Conservation (phyloP, 306 rosid species). For the Lathyrus sativus region DNA sequence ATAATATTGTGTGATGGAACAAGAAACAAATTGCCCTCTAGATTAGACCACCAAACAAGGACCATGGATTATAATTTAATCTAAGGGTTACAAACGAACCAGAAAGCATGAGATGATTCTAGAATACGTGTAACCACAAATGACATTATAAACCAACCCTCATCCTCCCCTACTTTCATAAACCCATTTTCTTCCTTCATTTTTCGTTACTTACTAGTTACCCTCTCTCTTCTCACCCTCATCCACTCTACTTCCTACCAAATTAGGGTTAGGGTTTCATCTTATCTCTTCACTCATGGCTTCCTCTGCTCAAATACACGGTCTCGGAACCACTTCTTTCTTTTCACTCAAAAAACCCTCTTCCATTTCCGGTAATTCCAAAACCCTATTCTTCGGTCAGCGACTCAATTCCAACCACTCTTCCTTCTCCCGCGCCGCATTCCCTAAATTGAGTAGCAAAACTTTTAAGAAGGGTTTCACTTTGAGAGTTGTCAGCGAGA, state of each 20-base stretch:
- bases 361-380: slow-evolving; percentile 40
- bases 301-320: slow-evolving; percentile 73
- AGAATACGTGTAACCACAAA: slow-evolving; percentile 26
- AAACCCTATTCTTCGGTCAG: slow-evolving; percentile 61
- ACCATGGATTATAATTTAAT: neutral
- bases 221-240: neutral
- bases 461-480: slow-evolving; percentile 31
- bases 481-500: slow-evolving; percentile 68
- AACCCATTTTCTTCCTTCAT: neutral
- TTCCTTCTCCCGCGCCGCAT: slow-evolving; percentile 41
- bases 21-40: neutral
- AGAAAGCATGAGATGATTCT: slow-evolving; percentile 42
- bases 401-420: slow-evolving; percentile 32
- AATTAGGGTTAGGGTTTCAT: slow-evolving; percentile 22
- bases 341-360: slow-evolving; percentile 38
- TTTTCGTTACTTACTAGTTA: neutral
- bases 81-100: slow-evolving; percentile 18
- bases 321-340: slow-evolving; percentile 59
- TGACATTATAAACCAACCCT: neutral
- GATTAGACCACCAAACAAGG: neutral
- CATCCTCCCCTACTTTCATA: slow-evolving; percentile 10
- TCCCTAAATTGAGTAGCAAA: slow-evolving; percentile 41
- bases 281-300: slow-evolving; percentile 45
- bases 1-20: neutral
- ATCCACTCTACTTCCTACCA: neutral